Conservation (phyloP, 306 rosid genomes). For the Lathyrus sativus region DNA sequence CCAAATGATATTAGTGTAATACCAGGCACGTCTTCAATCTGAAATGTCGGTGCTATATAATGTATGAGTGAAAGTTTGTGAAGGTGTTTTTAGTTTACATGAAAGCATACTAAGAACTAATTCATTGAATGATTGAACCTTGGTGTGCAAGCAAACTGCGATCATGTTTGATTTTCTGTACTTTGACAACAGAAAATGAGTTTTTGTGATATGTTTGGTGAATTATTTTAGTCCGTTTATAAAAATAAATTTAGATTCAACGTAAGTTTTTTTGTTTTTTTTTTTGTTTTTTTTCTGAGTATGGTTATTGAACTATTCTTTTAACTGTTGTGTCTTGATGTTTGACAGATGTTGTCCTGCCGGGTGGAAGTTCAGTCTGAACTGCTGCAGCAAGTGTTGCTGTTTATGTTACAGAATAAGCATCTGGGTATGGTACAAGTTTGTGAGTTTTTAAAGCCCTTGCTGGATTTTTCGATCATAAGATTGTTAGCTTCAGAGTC, state of each 20-base stretch:
- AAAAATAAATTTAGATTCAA: background rate
- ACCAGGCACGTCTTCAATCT: background rate
- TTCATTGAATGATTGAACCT: background rate
- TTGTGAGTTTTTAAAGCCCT: constrained; percentile 75
- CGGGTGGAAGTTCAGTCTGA: constrained; percentile 74
- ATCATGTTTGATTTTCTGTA: background rate
- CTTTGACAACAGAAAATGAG: background rate
- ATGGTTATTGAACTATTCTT: background rate
- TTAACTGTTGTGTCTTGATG: constrained; percentile 29
- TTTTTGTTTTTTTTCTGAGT: background rate
- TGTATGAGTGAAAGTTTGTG: constrained; percentile 12
- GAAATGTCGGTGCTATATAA: background rate
- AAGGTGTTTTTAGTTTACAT: background rate
- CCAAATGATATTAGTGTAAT: background rate
- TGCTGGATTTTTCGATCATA: constrained; percentile 59
- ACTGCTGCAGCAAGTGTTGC: constrained; percentile 75
- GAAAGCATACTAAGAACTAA: constrained; percentile 13
- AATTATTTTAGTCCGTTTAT: background rate
- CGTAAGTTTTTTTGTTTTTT: background rate
- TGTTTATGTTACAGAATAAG: constrained; percentile 65
- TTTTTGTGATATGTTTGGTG: background rate
- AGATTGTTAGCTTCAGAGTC: constrained; percentile 57
- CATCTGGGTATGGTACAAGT: constrained; percentile 59
- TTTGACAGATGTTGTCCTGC: constrained; percentile 65
- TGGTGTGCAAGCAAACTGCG: background rate